phyloP scores from a whole-genome alignment of 2,329 filamentous ascomycete genomes.

The Drechslerella coelobrocha region DNA sequence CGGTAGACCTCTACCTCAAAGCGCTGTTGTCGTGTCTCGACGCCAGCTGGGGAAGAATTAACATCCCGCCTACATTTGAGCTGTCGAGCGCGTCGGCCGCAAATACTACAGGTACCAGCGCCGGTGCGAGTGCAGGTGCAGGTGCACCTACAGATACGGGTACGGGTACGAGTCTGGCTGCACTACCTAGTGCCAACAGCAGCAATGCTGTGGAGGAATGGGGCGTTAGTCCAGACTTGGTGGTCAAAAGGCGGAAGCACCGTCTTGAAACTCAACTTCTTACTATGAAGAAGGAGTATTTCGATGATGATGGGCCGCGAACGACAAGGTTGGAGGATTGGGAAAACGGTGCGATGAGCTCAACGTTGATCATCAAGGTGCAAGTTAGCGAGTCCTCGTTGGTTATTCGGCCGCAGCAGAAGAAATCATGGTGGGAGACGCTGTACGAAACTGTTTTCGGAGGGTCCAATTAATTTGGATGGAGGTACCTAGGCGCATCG shows the following conservation, averaged over 20 bases:
- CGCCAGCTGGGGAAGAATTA: constrained; percentile 36
- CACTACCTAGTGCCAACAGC: constrained; percentile 8
- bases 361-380: constrained; percentile 41
- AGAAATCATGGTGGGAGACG: background rate
- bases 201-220: constrained; percentile 1
- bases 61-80: constrained; percentile 8
- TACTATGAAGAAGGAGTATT: constrained; percentile 47
- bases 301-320: constrained; percentile 17
- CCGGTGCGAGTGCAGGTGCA: too few species aligned
- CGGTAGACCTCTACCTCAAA: constrained; percentile 29
- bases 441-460: background rate
- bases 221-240: constrained; percentile 13
- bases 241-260: constrained; percentile 18
- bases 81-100: background rate
- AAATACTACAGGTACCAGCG: background rate
- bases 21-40: constrained; percentile 36
- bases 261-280: constrained; percentile 47
- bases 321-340: constrained; percentile 34
- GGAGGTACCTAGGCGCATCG: constrained; percentile 1
- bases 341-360: constrained; percentile 41
- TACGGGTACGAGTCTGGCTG: constrained; percentile 2
- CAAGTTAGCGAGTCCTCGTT: constrained; percentile 30
- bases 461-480: background rate
- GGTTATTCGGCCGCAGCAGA: constrained; percentile 1
- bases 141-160: too few species aligned